Percentiles rank a stretch among this genome's conserved stretches.
Evolutionary conservation across 306 rosid species (phyloP).

Genomic region (Cucurbita maxima): DNA sequence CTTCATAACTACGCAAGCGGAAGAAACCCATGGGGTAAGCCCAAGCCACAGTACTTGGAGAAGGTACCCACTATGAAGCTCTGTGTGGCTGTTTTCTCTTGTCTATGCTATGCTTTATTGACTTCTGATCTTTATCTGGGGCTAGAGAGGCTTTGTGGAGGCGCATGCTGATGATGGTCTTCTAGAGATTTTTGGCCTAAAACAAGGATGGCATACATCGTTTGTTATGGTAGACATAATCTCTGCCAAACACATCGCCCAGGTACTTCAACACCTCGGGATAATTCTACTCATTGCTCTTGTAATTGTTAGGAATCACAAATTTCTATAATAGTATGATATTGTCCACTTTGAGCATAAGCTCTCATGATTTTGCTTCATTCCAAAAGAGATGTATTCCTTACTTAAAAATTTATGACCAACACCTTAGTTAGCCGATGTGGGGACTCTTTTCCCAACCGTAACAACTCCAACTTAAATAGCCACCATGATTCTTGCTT

Average conservation of each 20-base stretch:
- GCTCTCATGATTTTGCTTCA: too few species aligned
- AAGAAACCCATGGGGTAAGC: slow-evolving; percentile 94
- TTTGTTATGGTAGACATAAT: slow-evolving; percentile 92
- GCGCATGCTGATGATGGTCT: slow-evolving; percentile 93
- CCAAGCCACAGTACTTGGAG: slow-evolving; percentile 76
- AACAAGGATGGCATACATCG: slow-evolving; percentile 99
- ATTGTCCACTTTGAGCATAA: too few species aligned
- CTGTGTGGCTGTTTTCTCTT: not conserved
- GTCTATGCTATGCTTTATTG: not conserved
- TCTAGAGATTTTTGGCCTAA: slow-evolving; percentile 83
- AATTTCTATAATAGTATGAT: too few species aligned
- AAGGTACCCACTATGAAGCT: slow-evolving; percentile 39
- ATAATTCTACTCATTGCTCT: not conserved
- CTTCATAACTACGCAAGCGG: slow-evolving; percentile 96
- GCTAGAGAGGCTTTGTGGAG: slow-evolving; percentile 77
- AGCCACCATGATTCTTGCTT: not conserved
- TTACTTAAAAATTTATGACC: too few species aligned
- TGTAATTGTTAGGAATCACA: too few species aligned
- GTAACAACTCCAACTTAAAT: too few species aligned
- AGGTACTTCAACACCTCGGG: slow-evolving; percentile 27
- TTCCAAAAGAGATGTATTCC: too few species aligned
- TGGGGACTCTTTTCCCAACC: too few species aligned
- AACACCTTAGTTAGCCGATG: too few species aligned
- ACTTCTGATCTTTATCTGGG: not conserved
- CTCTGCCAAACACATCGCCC: slow-evolving; percentile 91